Percentiles rank a stretch among this genome's conserved stretches.
Conservation (phyloP, 371 early-diverging fungal genomes). For the Circinella minor region DNA sequence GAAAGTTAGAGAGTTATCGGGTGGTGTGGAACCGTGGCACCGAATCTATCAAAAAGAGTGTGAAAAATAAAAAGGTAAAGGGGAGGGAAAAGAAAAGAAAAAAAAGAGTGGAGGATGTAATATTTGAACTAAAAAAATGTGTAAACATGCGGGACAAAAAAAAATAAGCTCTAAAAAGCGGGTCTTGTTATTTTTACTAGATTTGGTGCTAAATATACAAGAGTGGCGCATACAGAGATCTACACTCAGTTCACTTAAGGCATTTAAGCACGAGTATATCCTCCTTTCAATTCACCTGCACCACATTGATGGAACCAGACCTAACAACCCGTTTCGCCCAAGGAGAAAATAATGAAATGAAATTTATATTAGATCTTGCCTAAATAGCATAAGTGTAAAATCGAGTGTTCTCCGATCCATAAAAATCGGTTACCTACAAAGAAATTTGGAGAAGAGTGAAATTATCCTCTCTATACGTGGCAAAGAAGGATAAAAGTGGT, state of each 20-base stretch:
- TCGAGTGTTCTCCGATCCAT: slow-evolving; percentile 2
- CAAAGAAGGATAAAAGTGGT: no score
- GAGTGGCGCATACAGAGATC: slow-evolving; percentile 7
- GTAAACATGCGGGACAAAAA: background rate
- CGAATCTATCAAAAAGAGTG: background rate
- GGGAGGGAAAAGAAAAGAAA: no score
- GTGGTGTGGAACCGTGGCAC: background rate
- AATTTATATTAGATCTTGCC: slow-evolving; percentile 7
- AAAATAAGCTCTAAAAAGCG: slow-evolving; percentile 5
- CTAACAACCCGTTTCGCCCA: background rate
- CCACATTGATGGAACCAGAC: background rate
- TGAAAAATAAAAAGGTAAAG: slow-evolving; percentile 9
- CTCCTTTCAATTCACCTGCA: slow-evolving; percentile 1
- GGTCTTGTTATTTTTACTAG: slow-evolving; percentile 9
- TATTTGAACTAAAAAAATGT: no score
- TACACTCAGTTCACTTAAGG: background rate
- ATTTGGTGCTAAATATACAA: slow-evolving; percentile 8
- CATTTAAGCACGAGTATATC: slow-evolving; percentile 3
- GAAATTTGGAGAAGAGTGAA: no score
- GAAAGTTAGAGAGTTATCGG: background rate
- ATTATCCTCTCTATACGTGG: no score
- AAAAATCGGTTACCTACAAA: background rate
- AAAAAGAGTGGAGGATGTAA: no score
- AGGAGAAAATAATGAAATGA: slow-evolving; percentile 6
- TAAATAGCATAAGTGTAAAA: background rate